Percentiles rank a stretch among this genome's conserved stretches.
phyloP scores from a whole-genome alignment of 179 eudicot genomes.

The Patellifolia procumbens region DNA sequence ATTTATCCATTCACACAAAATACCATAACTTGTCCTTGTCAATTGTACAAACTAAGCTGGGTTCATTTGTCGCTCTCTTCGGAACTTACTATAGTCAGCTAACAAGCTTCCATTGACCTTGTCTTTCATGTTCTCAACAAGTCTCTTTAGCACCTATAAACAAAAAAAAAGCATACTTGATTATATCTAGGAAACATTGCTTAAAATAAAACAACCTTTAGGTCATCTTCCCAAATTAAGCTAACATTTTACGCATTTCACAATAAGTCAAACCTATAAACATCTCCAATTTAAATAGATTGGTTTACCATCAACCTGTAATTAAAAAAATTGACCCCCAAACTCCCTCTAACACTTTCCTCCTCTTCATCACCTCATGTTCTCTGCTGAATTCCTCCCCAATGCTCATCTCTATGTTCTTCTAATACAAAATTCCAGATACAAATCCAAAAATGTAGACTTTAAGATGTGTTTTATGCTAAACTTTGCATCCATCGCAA shows the following conservation, averaged over 20 bases:
- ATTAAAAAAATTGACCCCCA: no score
- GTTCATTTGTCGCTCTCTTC: constrained; percentile 50
- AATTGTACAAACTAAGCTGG: constrained; percentile 22
- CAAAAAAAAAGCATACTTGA: constrained; percentile 29
- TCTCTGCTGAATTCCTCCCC: no score
- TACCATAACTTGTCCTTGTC: neutral
- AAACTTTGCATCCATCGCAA: neutral
- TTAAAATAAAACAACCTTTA: neutral
- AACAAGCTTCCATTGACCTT: constrained; percentile 73
- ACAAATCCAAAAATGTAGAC: no score
- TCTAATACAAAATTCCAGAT: no score
- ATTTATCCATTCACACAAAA: neutral
- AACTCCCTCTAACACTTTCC: no score
- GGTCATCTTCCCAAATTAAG: no score
- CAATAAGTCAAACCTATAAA: no score
- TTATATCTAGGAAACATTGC: neutral
- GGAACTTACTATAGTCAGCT: constrained; percentile 64
- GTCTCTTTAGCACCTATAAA: constrained; percentile 55
- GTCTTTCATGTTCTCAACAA: constrained; percentile 81
- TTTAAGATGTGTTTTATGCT: neutral
- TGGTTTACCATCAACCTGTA: no score
- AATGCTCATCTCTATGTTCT: no score
- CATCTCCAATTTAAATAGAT: no score
- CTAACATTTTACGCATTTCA: no score
- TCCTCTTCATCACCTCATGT: no score